Percentiles rank a stretch among this genome's conserved stretches.
These are phyloP conservation scores for Beauveria varroae DNA, from an alignment of 2,329 filamentous ascomycete genomes.

Conservation along the genomic window DNA sequence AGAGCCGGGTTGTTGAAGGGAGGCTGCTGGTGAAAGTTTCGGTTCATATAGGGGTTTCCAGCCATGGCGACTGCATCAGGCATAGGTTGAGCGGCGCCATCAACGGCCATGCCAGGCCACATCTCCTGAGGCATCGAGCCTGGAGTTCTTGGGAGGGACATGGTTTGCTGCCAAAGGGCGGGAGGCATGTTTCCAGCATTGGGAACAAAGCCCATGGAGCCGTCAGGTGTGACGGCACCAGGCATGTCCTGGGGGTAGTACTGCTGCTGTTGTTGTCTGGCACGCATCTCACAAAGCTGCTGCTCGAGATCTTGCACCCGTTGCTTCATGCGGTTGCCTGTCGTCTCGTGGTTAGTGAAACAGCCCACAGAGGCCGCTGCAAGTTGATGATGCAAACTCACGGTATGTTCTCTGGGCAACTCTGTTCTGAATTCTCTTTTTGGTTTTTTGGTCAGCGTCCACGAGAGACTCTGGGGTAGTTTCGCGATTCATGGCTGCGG, in stretches of 20 bases:
- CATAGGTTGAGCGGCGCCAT: background rate
- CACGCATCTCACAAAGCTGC: constrained; percentile 12
- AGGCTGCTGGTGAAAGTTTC: constrained; percentile 2
- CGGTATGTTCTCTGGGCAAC: constrained; percentile 26
- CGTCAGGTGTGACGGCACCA: background rate
- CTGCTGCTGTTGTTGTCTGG: constrained; percentile 11
- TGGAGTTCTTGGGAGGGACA: constrained; percentile 1
- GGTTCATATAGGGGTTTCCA: constrained; percentile 1
- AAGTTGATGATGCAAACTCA: constrained; percentile 14
- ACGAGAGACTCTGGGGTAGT: background rate
- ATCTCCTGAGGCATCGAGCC: constrained; percentile 9
- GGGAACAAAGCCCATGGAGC: constrained; percentile 6
- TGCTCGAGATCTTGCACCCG: constrained; percentile 12
- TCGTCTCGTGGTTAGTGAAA: background rate
- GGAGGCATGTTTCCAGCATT: constrained; percentile 3
- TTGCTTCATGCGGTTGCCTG: constrained; percentile 11
- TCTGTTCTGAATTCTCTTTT: constrained; percentile 26
- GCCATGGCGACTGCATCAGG: background rate
- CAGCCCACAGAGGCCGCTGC: background rate
- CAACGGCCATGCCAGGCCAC: constrained; percentile 8
- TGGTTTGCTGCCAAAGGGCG: constrained; percentile 6
- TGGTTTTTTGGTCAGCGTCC: constrained; percentile 19
- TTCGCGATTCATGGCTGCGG: constrained; percentile 6
- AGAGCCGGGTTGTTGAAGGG: constrained; percentile 6
- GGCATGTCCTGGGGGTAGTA: constrained; percentile 5